Base-by-base conservation (phyloP, 352 stramenopile species). In the Globisporangium carolinianum region DNA sequence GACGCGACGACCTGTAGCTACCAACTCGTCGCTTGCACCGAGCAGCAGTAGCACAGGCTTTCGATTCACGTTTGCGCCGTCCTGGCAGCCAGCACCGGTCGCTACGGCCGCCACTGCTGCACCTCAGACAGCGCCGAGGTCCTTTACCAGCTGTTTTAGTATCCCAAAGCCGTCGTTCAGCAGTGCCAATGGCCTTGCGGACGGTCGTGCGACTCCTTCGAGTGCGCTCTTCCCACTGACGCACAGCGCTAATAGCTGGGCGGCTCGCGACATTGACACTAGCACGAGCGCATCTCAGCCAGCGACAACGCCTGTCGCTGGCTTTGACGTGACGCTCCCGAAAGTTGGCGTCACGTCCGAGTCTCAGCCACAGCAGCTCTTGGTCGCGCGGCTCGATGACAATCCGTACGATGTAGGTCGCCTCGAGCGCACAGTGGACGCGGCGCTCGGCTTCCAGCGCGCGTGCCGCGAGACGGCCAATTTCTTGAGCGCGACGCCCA, bases 341-440 rank as follows among this genome's bases (percentile, higher is more conserved):
- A 54, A 14, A 39, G 10, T 11, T 17, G 24, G 12, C 45, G 17
- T 17, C 4, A n/a, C 45, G 9, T 17, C 7, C 6, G 38, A 41
- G 11, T 41, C 32, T 35, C 46, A 67, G 14, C 58, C 66, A 17
- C 47, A 58, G 37, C 65, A 55, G 24, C 24, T 32, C 39, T 52
- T 91, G 47, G 63, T 86, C n/a, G 78, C 80, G 42, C 62, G 60
- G 2, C 74, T 72, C 0, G 73, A 87, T 43, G 68, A 66, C 7
- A 75, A 85, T 54, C 80, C 78, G 9, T 90, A 87, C 56, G 78
- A 76, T n/a, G 60, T 63, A 32, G 72, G 73, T 3, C 60, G 83
- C 3, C 59, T 91, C 6, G 79, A 91, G 46, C 62, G 82, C 41
- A 73, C 72, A n/a, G 69, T 84, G 41, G 70, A 84, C 43, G 63